A percentile compares a stretch with the other conserved stretches of the same genome.
Evolutionary conservation across 805 yeast genomes (phyloP).

Genomic region (Suhomyces kilbournensis): DNA sequence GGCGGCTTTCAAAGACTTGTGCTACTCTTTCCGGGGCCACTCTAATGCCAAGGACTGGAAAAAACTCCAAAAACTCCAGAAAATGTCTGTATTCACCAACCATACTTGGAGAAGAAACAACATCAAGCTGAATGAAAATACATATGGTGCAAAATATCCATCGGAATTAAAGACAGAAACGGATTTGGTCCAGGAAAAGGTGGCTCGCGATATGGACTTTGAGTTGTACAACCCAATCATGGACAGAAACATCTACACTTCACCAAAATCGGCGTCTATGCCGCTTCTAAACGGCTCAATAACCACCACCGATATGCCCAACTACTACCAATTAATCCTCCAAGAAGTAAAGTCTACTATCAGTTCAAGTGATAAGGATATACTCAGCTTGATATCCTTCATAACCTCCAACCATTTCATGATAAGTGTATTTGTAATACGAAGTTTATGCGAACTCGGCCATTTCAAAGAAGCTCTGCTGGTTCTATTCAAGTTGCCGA

Average conservation of each 20-base stretch:
- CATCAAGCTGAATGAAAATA: constrained; percentile 14
- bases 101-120: constrained; percentile 22
- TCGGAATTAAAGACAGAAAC: constrained; percentile 5
- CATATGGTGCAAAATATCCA: background rate
- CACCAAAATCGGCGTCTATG: constrained; percentile 15
- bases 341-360: constrained; percentile 9
- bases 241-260: constrained; percentile 26
- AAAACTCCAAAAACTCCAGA: constrained; percentile 7
- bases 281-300: constrained; percentile 31
- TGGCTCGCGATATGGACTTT: background rate
- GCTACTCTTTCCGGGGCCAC: constrained; percentile 19
- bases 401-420: constrained; percentile 23
- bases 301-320: constrained; percentile 29
- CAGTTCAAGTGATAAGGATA: constrained; percentile 8
- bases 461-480: constrained; percentile 24
- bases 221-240: constrained; percentile 22
- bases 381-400: constrained; percentile 18
- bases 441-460: constrained; percentile 25
- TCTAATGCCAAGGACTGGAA: constrained; percentile 11
- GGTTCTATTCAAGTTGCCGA: constrained; percentile 18
- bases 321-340: constrained; percentile 21
- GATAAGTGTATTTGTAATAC: constrained; percentile 25
- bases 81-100: constrained; percentile 14
- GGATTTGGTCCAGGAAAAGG: constrained; percentile 7
- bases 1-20: constrained; percentile 19